Evolutionary conservation across 106 monocot species (phyloP).

Genomic region (Vanilla planifolia): DNA sequence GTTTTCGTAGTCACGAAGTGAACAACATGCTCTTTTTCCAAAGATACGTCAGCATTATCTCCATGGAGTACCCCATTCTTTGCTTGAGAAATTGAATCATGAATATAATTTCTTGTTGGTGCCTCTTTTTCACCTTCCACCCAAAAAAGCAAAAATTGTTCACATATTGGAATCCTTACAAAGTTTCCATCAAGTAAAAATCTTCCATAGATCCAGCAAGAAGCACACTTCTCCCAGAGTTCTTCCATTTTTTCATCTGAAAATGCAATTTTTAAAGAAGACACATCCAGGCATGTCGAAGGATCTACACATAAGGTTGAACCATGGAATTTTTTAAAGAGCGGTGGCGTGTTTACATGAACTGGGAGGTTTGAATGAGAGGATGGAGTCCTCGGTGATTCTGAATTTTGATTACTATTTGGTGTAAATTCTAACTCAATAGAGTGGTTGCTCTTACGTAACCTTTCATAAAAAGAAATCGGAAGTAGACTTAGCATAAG

Average conservation of each 20-base stretch:
- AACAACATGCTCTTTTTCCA: constrained; percentile 2
- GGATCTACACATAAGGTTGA: constrained; percentile 4
- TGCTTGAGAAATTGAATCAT: constrained; percentile 8
- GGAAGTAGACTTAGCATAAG: constrained; percentile 39
- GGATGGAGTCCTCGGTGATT: constrained; percentile 41
- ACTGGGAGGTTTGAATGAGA: constrained; percentile 22
- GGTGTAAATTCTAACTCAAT: not conserved
- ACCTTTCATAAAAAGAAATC: constrained; percentile 5
- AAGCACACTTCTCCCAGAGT: constrained; percentile 31
- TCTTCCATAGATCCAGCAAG: constrained; percentile 52
- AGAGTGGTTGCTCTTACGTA: constrained; percentile 1
- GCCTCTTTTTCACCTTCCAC: constrained; percentile 32
- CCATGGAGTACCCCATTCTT: constrained; percentile 3
- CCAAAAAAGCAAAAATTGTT: constrained; percentile 35
- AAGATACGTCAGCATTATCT: not conserved
- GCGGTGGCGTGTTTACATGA: constrained; percentile 8
- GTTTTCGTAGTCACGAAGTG: constrained; percentile 38
- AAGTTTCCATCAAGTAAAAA: constrained; percentile 64
- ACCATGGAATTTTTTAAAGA: constrained; percentile 13
- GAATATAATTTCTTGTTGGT: constrained; percentile 2
- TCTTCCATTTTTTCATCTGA: constrained; percentile 52
- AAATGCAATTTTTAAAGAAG: constrained; percentile 28
- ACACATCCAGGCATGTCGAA: constrained; percentile 20
- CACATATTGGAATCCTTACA: constrained; percentile 57
- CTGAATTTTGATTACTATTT: constrained; percentile 9